These are phyloP conservation scores for Cercospora canescens DNA, from an alignment of 2,329 filamentous ascomycete genomes.

Conservation along the genomic window DNA sequence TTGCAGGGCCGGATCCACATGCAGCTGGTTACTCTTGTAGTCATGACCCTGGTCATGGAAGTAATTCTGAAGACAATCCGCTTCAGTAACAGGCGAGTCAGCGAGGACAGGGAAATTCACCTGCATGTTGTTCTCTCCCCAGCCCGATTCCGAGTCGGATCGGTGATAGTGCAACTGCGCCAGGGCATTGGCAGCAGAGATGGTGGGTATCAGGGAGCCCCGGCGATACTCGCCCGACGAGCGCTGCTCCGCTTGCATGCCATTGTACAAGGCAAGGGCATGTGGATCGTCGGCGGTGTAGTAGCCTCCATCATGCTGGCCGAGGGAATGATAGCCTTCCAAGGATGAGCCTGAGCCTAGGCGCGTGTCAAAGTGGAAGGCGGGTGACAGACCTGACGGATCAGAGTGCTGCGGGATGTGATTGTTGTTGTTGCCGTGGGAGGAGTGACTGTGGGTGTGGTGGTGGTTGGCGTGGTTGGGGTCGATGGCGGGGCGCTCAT, in stretches of 20 bases:
- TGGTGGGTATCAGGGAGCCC: slow-evolving; percentile 64
- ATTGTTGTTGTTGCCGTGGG: slow-evolving; percentile 17
- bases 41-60: slow-evolving; percentile 37
- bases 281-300: slow-evolving; percentile 59
- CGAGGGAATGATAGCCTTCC: slow-evolving; percentile 37
- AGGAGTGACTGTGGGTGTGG: slow-evolving; percentile 18
- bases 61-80: slow-evolving; percentile 40
- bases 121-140: slow-evolving; percentile 54
- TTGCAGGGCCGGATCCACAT: slow-evolving; percentile 53
- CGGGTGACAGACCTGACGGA: slow-evolving; percentile 40
- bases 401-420: slow-evolving; percentile 34
- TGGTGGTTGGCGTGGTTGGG: slow-evolving; percentile 37
- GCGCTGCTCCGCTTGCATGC: slow-evolving; percentile 53
- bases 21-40: slow-evolving; percentile 32
- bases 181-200: slow-evolving; percentile 80
- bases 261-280: slow-evolving; percentile 57
- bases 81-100: slow-evolving; percentile 38
- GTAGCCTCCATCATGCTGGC: slow-evolving; percentile 46
- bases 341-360: slow-evolving; percentile 37
- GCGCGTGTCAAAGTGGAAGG: slow-evolving; percentile 35
- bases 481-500: slow-evolving; percentile 60
- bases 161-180: slow-evolving; percentile 82
- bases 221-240: slow-evolving; percentile 68
- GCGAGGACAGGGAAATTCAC: slow-evolving; percentile 36
- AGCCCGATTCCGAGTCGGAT: slow-evolving; percentile 70